Conservation (phyloP, 2,329 filamentous ascomycete species). For the Calonectria crousiana region DNA sequence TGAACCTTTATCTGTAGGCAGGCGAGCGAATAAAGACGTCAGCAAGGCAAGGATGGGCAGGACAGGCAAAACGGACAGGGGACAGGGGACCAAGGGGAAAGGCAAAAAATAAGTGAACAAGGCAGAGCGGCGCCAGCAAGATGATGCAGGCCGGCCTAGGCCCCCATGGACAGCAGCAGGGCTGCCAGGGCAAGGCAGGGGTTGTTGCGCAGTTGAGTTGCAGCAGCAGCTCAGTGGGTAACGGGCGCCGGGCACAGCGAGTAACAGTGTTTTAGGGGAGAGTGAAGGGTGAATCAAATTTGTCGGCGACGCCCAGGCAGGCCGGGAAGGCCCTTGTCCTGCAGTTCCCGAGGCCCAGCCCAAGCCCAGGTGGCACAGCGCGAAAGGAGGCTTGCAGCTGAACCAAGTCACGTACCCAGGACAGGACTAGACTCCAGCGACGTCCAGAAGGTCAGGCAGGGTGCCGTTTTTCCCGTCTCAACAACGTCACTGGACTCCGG, state of each 20-base stretch:
- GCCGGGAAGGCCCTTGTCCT: constrained; percentile 9
- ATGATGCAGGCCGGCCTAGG: constrained; percentile 11
- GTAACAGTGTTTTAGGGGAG: constrained; percentile 7
- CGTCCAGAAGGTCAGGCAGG: neutral
- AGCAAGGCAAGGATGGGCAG: constrained; percentile 42
- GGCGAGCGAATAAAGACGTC: constrained; percentile 38
- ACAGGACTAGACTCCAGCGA: neutral
- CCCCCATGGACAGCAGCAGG: constrained; percentile 2
- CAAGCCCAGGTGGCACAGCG: constrained; percentile 4
- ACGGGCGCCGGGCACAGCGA: neutral
- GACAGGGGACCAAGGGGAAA: constrained; percentile 9
- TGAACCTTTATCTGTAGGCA: constrained; percentile 43
- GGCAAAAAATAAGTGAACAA: constrained; percentile 15
- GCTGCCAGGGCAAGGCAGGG: constrained; percentile 13
- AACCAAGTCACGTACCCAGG: neutral
- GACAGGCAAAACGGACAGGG: constrained; percentile 17
- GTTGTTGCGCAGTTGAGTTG: neutral
- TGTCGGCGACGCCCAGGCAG: constrained; percentile 2
- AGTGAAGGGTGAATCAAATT: constrained; percentile 11
- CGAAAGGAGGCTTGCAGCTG: neutral
- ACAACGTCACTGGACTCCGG: constrained; percentile 8
- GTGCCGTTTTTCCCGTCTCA: constrained; percentile 7
- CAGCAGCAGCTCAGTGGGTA: neutral
- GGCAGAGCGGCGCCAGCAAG: constrained; percentile 17
- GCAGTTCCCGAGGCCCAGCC: constrained; percentile 12